Percentiles rank a stretch among this genome's conserved stretches.
phyloP scores from a whole-genome alignment of 2,329 filamentous ascomycete species.

The Ophiosphaerella herpotricha region DNA sequence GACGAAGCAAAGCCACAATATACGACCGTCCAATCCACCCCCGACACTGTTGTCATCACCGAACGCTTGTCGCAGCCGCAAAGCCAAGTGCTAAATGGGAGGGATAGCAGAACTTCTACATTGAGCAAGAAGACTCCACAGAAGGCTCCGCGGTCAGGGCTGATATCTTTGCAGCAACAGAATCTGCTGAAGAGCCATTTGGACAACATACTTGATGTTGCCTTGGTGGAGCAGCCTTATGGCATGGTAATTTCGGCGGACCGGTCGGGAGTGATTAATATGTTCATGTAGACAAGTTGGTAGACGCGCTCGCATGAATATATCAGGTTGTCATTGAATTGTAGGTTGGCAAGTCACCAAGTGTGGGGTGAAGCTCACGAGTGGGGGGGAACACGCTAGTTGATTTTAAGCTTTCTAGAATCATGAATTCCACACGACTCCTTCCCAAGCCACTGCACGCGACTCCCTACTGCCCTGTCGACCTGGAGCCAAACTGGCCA shows the following conservation, averaged over 20 bases:
- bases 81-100: constrained; percentile 14
- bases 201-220: constrained; percentile 85
- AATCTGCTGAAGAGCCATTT: constrained; percentile 83
- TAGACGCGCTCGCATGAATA: background rate
- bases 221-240: constrained; percentile 86
- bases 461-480: no score
- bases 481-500: no score
- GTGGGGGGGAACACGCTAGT: background rate
- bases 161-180: constrained; percentile 93
- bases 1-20: constrained; percentile 78
- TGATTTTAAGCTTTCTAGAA: background rate
- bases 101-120: constrained; percentile 32
- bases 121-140: constrained; percentile 42
- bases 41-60: constrained; percentile 48
- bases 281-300: constrained; percentile 62
- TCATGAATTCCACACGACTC: no score
- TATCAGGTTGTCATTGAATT: background rate
- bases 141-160: constrained; percentile 72
- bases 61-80: constrained; percentile 41
- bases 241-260: constrained; percentile 92
- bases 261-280: constrained; percentile 84
- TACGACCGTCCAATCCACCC: constrained; percentile 38
- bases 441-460: no score
- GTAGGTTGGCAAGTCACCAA: no score
- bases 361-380: no score